These are phyloP conservation scores for Naegleria fowleri DNA, from an alignment of 208 protist species.

Conservation along the genomic window DNA sequence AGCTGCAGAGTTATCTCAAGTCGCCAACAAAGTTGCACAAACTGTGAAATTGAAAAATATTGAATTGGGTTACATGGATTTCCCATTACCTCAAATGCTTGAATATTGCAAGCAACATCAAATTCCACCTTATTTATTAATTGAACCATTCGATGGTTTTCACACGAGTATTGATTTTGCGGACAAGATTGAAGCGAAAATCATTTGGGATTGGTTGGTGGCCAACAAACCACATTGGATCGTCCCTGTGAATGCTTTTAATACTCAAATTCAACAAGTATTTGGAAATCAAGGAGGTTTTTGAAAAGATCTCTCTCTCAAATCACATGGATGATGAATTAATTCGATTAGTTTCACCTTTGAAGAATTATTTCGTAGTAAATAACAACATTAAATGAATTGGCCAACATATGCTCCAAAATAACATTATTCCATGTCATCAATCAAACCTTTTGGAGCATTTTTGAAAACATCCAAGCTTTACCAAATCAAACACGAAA, in stretches of 20 bases:
- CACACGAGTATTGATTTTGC: conserved; percentile 1
- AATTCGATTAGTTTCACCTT: too few species aligned
- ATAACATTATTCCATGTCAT: too few species aligned
- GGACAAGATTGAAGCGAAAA: not conserved
- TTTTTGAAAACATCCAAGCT: too few species aligned
- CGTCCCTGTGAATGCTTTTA: not conserved
- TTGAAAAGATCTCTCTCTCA: not conserved
- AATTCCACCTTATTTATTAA: not conserved
- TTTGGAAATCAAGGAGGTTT: conserved; percentile 32
- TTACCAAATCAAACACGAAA: too few species aligned
- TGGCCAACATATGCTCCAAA: too few species aligned
- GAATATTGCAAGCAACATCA: not conserved
- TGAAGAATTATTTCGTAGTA: too few species aligned
- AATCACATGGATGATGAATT: too few species aligned
- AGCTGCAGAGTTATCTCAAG: not conserved
- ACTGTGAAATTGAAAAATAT: conserved; percentile 16
- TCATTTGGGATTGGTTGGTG: not conserved
- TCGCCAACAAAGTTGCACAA: not conserved
- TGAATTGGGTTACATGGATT: conserved; percentile 13
- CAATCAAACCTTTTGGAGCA: too few species aligned
- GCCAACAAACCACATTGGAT: not conserved
- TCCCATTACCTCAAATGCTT: not conserved
- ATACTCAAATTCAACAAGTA: not conserved
- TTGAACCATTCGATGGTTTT: conserved; percentile 28
- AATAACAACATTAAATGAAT: too few species aligned